Base-by-base conservation (phyloP, 495 filamentous ascomycete genomes). In the Xylaria bambusicola region DNA sequence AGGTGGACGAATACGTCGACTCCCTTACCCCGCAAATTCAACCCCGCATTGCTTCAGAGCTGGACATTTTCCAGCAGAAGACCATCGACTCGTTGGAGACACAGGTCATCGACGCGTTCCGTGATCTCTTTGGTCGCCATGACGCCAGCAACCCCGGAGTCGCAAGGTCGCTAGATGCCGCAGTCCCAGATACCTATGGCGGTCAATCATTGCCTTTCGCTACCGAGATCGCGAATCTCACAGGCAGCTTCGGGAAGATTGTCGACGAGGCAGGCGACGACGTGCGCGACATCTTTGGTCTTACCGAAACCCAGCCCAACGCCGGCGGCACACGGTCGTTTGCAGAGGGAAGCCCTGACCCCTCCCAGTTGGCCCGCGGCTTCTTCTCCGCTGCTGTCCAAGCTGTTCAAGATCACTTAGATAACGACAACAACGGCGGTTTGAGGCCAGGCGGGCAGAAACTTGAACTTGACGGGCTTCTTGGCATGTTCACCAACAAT, bases 1-100 rank as follows among this genome's bases (percentile, higher is more conserved):
- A 71, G 50, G 63, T 73, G 2, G 71, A 73, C 62, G 65, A 71
- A 15, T 73, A 73, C 38, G 67, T 73, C 49, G 71, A 73, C 62
- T 71, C 69, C 5, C 67, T 73, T 12, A 68, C 69, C 15, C 71
- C 71, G 10, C 69, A 71, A 54, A 71, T 73, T 55, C 71, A 71
- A 56, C 71, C 71, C 53, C 71, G 69, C 66, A 71, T 73, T 56
- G 27, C 66, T 13, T 46, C 64, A 24, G 71, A 73, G 58, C 65
- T 73, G 47, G 65, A 71, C 24, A 15, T 52, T 6, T 73, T 73
- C 55, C 71, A 73, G 36, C 55, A 66, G 23, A 68, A 67, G 49
- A 73, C 71, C 49, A 66, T 73, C 63, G 71, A 73, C 55, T 67
- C 57, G 38, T 41, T 73, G 6, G 71, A 73, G 59, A 52, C 56